Evolutionary conservation across 192 early-diverging fungal genomes (phyloP), one percentile per base, ranked within the genome.

Genomic region (Dispira parvispora): DNA sequence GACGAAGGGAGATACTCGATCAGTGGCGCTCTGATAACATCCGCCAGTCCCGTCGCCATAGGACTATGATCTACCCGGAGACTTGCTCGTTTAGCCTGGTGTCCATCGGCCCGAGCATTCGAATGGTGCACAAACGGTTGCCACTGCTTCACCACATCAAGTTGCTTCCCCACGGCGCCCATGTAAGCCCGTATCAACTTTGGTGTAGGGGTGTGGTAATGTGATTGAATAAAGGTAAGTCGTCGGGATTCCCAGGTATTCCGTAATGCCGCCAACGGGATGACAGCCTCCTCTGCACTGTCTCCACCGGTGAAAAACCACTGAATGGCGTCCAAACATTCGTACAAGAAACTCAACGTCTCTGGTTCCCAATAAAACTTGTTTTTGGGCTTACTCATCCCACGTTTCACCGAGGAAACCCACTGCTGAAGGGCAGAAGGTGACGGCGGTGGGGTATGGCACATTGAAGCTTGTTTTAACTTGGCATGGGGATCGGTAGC

Each of bases 261-360:
- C 3, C 21, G 3, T 14, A 55, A 28, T 2, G 9, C 20, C 18
- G 53, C 21, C 25, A 13, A 12, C 18, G 53, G 21, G 25, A 55
- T 14, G 1, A 55, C 25, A 28, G 12, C 13, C 5, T 18, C 21
- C 32, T 28, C 13, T 4, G 28, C 57, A 16, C 21, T 14, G 16
- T 60, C 57, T 18, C 57, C 38, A 43, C 57, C 57, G 27, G 12
- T 11, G 27, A 60, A 60, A 27, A 60, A 60, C 32, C 42, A 28
- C 16, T 60, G 27, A 16, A 60, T 60, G 57, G 57, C 57, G 57
- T 60, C 57, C 14, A 60, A 43, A 28, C 57, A 60, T 18, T 60
- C 57, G 32, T 14, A 28, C 57, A 60, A 9, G 13, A 60, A 60
- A 13, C 16, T 18, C 32, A 28, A 27, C 8, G 32, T 43, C 32